Evolutionary conservation across 164 flowering plant genomes (phyloP).

Genomic region (Echeveria elegans): DNA sequence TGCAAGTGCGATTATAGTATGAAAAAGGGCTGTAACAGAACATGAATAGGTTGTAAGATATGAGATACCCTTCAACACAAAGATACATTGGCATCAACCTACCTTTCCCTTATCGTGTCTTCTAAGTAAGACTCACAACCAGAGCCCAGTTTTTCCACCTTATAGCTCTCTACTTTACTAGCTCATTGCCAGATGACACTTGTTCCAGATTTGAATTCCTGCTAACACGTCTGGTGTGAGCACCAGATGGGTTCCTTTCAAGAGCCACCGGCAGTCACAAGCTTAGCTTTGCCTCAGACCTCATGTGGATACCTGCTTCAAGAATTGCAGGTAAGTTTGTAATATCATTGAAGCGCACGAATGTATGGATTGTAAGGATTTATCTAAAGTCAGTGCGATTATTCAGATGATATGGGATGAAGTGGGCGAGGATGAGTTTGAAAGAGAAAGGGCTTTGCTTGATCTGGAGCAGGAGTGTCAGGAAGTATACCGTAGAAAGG

Average conservation of each 20-base stretch:
- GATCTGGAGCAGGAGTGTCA: slow-evolving; percentile 83
- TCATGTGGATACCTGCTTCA: slow-evolving; percentile 86
- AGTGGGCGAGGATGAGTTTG: slow-evolving; percentile 72
- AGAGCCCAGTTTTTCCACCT: slow-evolving; percentile 4
- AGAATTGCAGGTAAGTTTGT: slow-evolving; percentile 60
- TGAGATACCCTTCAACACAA: slow-evolving; percentile 7
- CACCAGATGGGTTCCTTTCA: slow-evolving; percentile 37
- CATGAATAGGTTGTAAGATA: neutral
- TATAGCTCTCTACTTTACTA: neutral
- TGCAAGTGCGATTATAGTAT: neutral
- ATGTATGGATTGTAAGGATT: neutral
- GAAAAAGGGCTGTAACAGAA: neutral
- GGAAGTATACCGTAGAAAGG: slow-evolving; percentile 73
- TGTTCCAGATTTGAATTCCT: neutral
- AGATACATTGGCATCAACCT: slow-evolving; percentile 2
- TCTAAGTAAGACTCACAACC: slow-evolving; percentile 3
- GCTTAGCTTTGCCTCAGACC: slow-evolving; percentile 47
- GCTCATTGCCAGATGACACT: neutral
- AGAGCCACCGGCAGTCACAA: slow-evolving; percentile 30
- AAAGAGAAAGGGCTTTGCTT: slow-evolving; percentile 61
- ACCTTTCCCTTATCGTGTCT: slow-evolving; percentile 1
- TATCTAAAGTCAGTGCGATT: neutral
- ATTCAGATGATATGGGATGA: slow-evolving; percentile 90
- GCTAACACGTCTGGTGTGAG: neutral
- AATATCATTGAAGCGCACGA: too few species aligned